Base-by-base conservation (phyloP, 176 grass and related monocot species). In the Aegilops longissima region DNA sequence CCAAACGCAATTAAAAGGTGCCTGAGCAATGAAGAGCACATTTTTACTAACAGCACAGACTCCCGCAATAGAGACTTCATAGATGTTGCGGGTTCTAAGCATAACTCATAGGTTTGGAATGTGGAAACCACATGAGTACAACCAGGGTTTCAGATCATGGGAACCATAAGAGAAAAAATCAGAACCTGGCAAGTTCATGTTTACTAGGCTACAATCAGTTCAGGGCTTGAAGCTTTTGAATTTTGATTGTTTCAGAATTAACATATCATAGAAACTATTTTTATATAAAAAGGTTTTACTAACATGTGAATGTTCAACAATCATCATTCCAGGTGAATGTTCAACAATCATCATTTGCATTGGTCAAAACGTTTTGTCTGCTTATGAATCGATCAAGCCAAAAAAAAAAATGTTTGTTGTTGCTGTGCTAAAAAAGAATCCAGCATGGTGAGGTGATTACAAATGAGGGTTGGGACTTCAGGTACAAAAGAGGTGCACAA, bases 1-100 rank as follows among this genome's bases (percentile, higher is more conserved):
- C 94, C 97, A 78, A 98, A 96, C 12, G 86, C 94, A 85, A 96
- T 98, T 30, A 96, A 83, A 83, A 98, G 94, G 78, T 98, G 97
- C 85, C 97, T 96, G 88, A 44, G 84, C 70, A 70, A 77, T n/a
- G 7, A 80, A 79, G 47, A 31, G 7, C 73, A 58, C 40, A 45
- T 87, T 47, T 47, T 47, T 79, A 87, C 51, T 59, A 54, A 67
- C 34, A 45, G 42, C 9, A 79, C 38, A 31, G 12, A 61, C 25
- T 71, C 38, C 27, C 64, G 58, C 3, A 45, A 61, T 54, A 49
- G 74, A 66, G 9, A 13, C 17, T 40, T 77, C 30, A 27, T 63
- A 54, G 5, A 86, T 66, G 20, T 56, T 23, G 25, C 44, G 31
- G 24, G 45, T 67, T 86, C 71, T 83, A 73, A 65, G 52, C 24